A percentile compares a stretch with the other conserved stretches of the same genome.
These are phyloP conservation scores for Bimuria novae-zelandiae DNA, from an alignment of 2,329 filamentous ascomycete genomes.

Conservation along the genomic window DNA sequence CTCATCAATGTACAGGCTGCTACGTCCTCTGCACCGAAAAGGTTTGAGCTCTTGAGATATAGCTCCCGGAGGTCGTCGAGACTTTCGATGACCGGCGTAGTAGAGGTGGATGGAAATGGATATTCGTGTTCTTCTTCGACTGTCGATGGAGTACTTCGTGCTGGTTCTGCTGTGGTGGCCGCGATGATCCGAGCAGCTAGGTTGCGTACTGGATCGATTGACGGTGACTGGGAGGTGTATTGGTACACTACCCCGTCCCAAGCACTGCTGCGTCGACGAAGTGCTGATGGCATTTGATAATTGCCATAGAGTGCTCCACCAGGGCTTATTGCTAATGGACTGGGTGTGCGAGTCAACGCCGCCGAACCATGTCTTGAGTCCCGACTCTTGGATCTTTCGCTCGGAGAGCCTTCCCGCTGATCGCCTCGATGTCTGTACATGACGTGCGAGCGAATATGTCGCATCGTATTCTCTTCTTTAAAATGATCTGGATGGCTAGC, in stretches of 20 bases:
- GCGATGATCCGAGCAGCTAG: conserved; percentile 34
- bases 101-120: conserved; percentile 22
- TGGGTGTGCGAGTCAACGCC: conserved; percentile 25
- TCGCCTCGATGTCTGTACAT: conserved; percentile 43
- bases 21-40: conserved; percentile 27
- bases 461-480: conserved; percentile 36
- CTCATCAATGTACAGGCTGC: conserved; percentile 30
- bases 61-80: conserved; percentile 28
- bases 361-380: conserved; percentile 20
- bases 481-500: conserved; percentile 43
- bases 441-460: conserved; percentile 43
- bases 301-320: conserved; percentile 19
- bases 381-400: conserved; percentile 17
- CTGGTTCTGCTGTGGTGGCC: conserved; percentile 23
- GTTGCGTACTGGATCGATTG: conserved; percentile 23
- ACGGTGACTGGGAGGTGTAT: conserved; percentile 24
- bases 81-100: conserved; percentile 15
- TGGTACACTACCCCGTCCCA: conserved; percentile 26
- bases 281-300: conserved; percentile 14
- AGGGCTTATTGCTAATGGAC: conserved; percentile 22
- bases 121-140: conserved; percentile 29
- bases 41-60: conserved; percentile 27
- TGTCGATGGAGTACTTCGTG: conserved; percentile 27
- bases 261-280: conserved; percentile 16
- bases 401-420: conserved; percentile 22